Evolutionary conservation across 805 yeast species (phyloP).

Genomic region (Huiozyma sinensis): DNA sequence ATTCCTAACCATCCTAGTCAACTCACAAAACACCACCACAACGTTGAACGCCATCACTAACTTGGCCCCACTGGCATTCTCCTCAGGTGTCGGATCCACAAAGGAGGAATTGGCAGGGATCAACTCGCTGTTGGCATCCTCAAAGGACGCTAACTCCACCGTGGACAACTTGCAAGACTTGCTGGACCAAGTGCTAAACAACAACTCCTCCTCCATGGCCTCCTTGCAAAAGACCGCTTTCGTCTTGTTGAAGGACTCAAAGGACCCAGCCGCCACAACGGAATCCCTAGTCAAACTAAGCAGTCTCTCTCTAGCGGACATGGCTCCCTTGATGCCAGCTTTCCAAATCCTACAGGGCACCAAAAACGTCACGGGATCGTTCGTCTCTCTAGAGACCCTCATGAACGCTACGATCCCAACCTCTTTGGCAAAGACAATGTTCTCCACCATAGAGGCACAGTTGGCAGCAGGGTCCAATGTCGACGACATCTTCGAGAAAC

Average conservation of each 20-base stretch:
- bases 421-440: slow-evolving; percentile 9
- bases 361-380: slow-evolving; percentile 15
- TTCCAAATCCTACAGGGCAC: slow-evolving; percentile 15
- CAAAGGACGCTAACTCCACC: slow-evolving; percentile 17
- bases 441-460: slow-evolving; percentile 7
- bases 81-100: slow-evolving; percentile 9
- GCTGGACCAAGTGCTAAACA: slow-evolving; percentile 5
- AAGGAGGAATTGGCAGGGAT: slow-evolving; percentile 9
- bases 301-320: slow-evolving; percentile 14
- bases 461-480: slow-evolving; percentile 5
- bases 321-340: slow-evolving; percentile 19
- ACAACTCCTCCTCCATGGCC: slow-evolving; percentile 6
- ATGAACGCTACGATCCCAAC: slow-evolving; percentile 16
- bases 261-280: slow-evolving; percentile 17
- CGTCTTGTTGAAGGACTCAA: slow-evolving; percentile 14
- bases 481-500: slow-evolving; percentile 6
- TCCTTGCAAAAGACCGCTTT: slow-evolving; percentile 12
- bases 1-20: slow-evolving; percentile 19
- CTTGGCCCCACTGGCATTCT: slow-evolving; percentile 21
- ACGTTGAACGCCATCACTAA: slow-evolving; percentile 19
- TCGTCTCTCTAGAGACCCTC: slow-evolving; percentile 12
- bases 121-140: slow-evolving; percentile 11
- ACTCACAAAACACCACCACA: slow-evolving; percentile 14
- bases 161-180: slow-evolving; percentile 9
- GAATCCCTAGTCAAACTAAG: slow-evolving; percentile 18